Evolutionary conservation across 2,329 filamentous ascomycete genomes (phyloP).

Genomic region (Xylaria sp.): DNA sequence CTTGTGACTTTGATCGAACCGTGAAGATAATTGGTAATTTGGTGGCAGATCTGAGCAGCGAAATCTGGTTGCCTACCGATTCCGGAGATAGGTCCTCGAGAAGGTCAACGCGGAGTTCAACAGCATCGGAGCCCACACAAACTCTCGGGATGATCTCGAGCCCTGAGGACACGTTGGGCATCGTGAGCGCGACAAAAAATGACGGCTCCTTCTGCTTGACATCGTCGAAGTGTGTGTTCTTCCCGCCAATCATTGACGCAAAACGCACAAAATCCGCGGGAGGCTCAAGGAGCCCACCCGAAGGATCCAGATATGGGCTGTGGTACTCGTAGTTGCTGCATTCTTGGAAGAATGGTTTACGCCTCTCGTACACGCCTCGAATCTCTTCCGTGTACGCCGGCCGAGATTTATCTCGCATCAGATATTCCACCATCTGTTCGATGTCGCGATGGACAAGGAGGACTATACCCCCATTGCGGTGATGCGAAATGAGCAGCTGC

Average conservation of each 20-base stretch:
- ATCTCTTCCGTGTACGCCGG: conserved; percentile 95
- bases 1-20: conserved; percentile 84
- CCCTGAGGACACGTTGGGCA: conserved; percentile 76
- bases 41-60: conserved; percentile 77
- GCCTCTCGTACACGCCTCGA: conserved; percentile 86
- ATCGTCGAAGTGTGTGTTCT: conserved; percentile 64
- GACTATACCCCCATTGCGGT: conserved; percentile 82
- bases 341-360: conserved; percentile 88
- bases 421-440: conserved; percentile 86
- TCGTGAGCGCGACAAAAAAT: conserved; percentile 92
- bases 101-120: conserved; percentile 93
- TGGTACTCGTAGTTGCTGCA: conserved; percentile 97
- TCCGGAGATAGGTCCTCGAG: conserved; percentile 80
- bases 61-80: conserved; percentile 83
- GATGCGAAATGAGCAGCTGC: conserved; percentile 77
- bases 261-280: conserved; percentile 80
- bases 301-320: conserved; percentile 72
- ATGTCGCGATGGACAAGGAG: conserved; percentile 89
- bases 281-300: conserved; percentile 55
- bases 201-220: conserved; percentile 76
- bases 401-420: conserved; percentile 87
- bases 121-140: conserved; percentile 87
- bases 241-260: conserved; percentile 74
- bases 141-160: conserved; percentile 75
- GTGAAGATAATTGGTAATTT: conserved; percentile 91